These are phyloP conservation scores for Phellinidium pouzarii DNA, from an alignment of 1,284 basidiomycete species.

Conservation along the genomic window DNA sequence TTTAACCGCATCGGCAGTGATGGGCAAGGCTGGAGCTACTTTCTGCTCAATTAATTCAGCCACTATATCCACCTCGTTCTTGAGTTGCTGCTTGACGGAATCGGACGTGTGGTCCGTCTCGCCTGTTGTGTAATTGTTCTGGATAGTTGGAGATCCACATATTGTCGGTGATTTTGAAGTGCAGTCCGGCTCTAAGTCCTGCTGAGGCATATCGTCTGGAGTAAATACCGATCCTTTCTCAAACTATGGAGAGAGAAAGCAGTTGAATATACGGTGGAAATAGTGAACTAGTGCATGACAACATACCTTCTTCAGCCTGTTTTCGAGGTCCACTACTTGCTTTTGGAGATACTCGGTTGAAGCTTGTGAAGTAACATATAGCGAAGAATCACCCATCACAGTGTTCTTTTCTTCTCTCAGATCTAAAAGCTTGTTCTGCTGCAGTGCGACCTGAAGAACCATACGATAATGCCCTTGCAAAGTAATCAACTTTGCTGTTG, in stretches of 20 bases:
- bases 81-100: neutral
- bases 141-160: neutral
- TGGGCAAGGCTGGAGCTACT: neutral
- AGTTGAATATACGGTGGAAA: neutral
- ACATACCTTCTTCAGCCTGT: neutral
- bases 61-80: neutral
- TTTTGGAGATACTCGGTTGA: neutral
- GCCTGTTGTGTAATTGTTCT: too few relatives aligned
- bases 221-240: neutral
- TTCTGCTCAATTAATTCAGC: neutral
- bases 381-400: neutral
- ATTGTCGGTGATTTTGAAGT: neutral
- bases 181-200: neutral
- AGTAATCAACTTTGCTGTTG: neutral
- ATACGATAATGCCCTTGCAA: neutral
- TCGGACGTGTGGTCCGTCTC: neutral
- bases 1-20: neutral
- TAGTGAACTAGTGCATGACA: neutral
- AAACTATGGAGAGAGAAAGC: neutral
- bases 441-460: neutral
- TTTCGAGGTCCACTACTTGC: neutral
- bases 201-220: neutral
- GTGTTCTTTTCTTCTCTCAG: neutral
- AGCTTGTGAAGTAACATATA: neutral
- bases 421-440: neutral